These are phyloP conservation scores for Chlorophyllum brunneum DNA, from an alignment of 768 basidiomycete species.

Conservation along the genomic window DNA sequence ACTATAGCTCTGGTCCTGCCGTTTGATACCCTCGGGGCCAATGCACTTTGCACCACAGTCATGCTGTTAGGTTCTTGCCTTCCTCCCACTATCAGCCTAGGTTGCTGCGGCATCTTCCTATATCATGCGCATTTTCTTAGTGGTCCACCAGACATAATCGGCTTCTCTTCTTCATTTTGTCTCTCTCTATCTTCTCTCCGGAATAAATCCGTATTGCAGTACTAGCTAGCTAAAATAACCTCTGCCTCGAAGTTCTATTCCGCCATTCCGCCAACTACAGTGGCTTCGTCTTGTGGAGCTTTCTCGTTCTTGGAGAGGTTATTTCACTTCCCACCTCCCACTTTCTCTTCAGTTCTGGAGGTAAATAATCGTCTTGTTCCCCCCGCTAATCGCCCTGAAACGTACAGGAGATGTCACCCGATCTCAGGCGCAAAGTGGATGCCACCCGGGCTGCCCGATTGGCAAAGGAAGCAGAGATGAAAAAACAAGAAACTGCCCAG, in stretches of 20 bases:
- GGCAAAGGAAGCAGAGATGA: constrained; percentile 50
- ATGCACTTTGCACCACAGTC: neutral
- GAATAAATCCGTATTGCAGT: constrained; percentile 2
- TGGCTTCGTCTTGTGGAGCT: constrained; percentile 5
- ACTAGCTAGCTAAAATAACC: neutral
- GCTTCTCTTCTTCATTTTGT: constrained; percentile 3
- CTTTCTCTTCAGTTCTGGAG: neutral
- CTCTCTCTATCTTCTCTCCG: constrained; percentile 9
- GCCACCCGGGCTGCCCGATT: constrained; percentile 48
- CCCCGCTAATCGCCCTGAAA: constrained; percentile 6
- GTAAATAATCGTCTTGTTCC: neutral
- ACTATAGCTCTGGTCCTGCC: neutral
- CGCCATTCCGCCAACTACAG: neutral
- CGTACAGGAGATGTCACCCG: constrained; percentile 57
- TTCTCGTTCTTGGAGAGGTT: too few relatives aligned
- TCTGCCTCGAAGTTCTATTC: neutral
- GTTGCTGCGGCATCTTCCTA: constrained; percentile 1
- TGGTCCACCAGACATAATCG: neutral
- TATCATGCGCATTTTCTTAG: neutral
- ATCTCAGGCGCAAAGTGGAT: constrained; percentile 61
- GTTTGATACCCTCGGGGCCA: neutral
- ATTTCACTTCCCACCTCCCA: constrained; percentile 6
- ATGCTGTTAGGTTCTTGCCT: neutral
- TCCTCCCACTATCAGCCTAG: neutral
- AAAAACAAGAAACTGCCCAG: constrained; percentile 49